These are phyloP conservation scores for Cladosporium sp. DNA, from an alignment of 2,329 filamentous ascomycete genomes.

Conservation along the genomic window DNA sequence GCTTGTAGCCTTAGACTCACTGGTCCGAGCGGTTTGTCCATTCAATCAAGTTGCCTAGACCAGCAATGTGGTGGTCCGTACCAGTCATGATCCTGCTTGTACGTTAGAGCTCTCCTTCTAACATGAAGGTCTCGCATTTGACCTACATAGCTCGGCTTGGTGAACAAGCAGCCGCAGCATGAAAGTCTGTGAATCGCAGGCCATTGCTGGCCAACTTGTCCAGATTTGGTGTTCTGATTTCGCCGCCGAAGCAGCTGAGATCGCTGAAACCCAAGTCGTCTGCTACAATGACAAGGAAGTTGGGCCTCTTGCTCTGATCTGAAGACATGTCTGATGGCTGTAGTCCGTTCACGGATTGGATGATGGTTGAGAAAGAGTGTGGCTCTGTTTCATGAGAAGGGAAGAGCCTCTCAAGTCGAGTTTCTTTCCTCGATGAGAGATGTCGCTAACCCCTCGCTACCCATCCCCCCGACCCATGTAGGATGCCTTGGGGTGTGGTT, in stretches of 20 bases:
- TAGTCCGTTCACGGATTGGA: constrained; percentile 25
- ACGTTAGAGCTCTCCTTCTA: not conserved
- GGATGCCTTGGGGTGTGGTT: no score
- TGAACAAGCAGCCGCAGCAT: constrained; percentile 61
- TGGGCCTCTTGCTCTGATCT: constrained; percentile 40
- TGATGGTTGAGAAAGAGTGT: no score
- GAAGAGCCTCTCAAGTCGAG: no score
- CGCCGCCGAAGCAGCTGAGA: constrained; percentile 55
- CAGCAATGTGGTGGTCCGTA: constrained; percentile 58
- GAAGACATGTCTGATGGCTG: constrained; percentile 23
- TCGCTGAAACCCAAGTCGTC: constrained; percentile 54
- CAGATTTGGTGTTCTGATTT: constrained; percentile 58
- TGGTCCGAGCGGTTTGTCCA: constrained; percentile 54
- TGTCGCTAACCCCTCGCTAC: no score
- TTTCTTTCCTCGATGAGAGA: no score
- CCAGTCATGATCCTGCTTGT: constrained; percentile 52
- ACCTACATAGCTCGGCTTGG: constrained; percentile 57
- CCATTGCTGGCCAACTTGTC: constrained; percentile 47
- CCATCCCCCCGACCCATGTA: no score
- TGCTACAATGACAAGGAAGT: constrained; percentile 53
- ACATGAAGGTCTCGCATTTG: not conserved
- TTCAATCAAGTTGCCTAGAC: constrained; percentile 57
- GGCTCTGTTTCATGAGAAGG: constrained; percentile 24
- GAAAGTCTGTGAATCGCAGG: constrained; percentile 61
- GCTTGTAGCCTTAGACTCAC: not conserved